These are phyloP conservation scores for Eremochloa ophiuroides DNA, from an alignment of 176 grass and related monocot species.

Conservation along the genomic window DNA sequence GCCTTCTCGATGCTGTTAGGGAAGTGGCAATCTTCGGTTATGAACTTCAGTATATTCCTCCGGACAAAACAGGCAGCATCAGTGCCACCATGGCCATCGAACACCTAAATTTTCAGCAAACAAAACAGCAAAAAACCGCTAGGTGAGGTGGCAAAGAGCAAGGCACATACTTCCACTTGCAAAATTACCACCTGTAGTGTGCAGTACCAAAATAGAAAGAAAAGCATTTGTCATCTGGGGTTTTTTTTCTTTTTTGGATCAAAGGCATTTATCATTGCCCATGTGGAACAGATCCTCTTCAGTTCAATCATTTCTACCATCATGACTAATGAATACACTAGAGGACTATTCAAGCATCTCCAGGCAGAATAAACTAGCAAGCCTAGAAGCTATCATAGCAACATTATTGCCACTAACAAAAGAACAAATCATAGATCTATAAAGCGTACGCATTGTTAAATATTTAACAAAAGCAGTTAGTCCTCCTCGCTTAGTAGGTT, in stretches of 20 bases:
- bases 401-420: conserved; percentile 16
- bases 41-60: conserved; percentile 86
- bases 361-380: conserved; percentile 14
- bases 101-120: conserved; percentile 48
- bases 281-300: conserved; percentile 14
- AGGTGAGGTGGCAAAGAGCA: background rate
- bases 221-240: background rate
- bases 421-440: conserved; percentile 27
- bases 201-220: background rate
- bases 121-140: conserved; percentile 32
- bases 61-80: conserved; percentile 86
- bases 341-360: background rate
- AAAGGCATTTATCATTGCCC: background rate
- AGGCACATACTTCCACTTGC: background rate
- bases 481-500: background rate
- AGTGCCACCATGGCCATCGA: conserved; percentile 90
- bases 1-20: conserved; percentile 64
- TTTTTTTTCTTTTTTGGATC: background rate
- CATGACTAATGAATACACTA: conserved; percentile 28
- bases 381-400: conserved; percentile 12
- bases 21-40: conserved; percentile 80
- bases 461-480: conserved; percentile 14
- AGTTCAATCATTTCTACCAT: conserved; percentile 42
- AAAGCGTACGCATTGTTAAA: conserved; percentile 4
- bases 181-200: background rate